Evolutionary conservation across 805 yeast species (phyloP).

Genomic region (Spathaspora hagerdaliae): DNA sequence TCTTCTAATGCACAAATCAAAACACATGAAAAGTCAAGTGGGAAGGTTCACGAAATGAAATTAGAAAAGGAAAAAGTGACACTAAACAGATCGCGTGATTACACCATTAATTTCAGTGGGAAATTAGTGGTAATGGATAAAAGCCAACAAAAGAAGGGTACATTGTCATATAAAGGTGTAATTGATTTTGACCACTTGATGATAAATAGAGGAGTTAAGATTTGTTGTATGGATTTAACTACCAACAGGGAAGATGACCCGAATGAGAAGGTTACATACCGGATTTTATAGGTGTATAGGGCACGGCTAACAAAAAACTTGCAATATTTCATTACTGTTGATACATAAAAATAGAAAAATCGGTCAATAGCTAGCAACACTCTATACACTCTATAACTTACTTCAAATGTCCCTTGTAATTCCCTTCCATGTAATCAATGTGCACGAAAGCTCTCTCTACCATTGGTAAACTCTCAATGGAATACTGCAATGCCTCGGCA

Average conservation of each 20-base stretch:
- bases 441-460: slow-evolving; percentile 84
- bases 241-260: slow-evolving; percentile 4
- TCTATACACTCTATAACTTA: slow-evolving; percentile 4
- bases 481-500: slow-evolving; percentile 78
- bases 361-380: background rate
- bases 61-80: slow-evolving; percentile 3
- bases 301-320: background rate
- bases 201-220: slow-evolving; percentile 29
- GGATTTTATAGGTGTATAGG: slow-evolving; percentile 1
- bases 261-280: slow-evolving; percentile 8
- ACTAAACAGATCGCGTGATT: slow-evolving; percentile 16
- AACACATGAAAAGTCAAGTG: slow-evolving; percentile 23
- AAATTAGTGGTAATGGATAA: slow-evolving; percentile 17
- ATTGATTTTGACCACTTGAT: slow-evolving; percentile 29
- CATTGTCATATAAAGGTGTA: slow-evolving; percentile 20
- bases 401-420: slow-evolving; percentile 38
- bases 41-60: slow-evolving; percentile 22
- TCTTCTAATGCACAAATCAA: slow-evolving; percentile 14
- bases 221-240: slow-evolving; percentile 17
- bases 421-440: slow-evolving; percentile 56
- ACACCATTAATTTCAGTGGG: slow-evolving; percentile 22
- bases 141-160: slow-evolving; percentile 13
- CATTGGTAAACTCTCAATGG: slow-evolving; percentile 70
- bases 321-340: too few species aligned
- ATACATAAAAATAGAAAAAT: too few species aligned